Percentiles rank a stretch among this genome's conserved stretches.
phyloP scores from a whole-genome alignment of 2,329 filamentous ascomycete genomes.

The Ampelomyces quisqualis region DNA sequence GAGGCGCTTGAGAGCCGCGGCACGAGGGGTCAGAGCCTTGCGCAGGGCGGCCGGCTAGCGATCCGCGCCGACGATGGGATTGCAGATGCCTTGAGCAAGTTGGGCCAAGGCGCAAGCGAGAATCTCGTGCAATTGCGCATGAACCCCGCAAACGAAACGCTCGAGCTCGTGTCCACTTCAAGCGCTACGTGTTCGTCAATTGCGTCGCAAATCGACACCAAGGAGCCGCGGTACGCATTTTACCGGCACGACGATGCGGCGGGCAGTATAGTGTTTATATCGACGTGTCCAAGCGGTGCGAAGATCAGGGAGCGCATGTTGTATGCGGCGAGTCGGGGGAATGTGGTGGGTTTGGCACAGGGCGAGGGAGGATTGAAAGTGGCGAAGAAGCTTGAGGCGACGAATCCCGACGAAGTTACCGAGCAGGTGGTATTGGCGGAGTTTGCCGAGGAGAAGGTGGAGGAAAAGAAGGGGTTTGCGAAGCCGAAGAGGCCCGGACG shows the following conservation, averaged over 20 bases:
- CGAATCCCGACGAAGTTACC: conserved; percentile 68
- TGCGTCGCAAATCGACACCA: conserved; percentile 60
- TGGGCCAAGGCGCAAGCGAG: conserved; percentile 54
- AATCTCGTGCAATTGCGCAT: conserved; percentile 71
- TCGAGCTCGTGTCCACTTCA: conserved; percentile 63
- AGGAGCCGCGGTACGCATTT: conserved; percentile 76
- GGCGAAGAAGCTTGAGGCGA: conserved; percentile 68
- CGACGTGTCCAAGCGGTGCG: conserved; percentile 70
- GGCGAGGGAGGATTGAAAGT: conserved; percentile 64
- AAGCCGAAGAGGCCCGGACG: conserved; percentile 78
- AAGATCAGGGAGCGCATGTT: conserved; percentile 85
- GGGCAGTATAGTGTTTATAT: conserved; percentile 71
- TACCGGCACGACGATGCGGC: conserved; percentile 66
- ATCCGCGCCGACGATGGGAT: conserved; percentile 63
- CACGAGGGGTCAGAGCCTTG: conserved; percentile 55
- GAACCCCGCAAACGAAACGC: conserved; percentile 66
- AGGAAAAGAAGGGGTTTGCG: conserved; percentile 69
- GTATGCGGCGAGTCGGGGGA: conserved; percentile 65
- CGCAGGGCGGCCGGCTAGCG: conserved; percentile 44
- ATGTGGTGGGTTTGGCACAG: conserved; percentile 66
- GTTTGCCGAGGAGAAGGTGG: conserved; percentile 68
- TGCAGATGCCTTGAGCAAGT: conserved; percentile 60
- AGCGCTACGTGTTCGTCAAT: conserved; percentile 60
- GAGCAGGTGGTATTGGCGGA: conserved; percentile 66
- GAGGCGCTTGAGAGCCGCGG: conserved; percentile 74